Base-by-base conservation (phyloP, 176 grass and related monocot species). In the Oropetium thomaeum region DNA sequence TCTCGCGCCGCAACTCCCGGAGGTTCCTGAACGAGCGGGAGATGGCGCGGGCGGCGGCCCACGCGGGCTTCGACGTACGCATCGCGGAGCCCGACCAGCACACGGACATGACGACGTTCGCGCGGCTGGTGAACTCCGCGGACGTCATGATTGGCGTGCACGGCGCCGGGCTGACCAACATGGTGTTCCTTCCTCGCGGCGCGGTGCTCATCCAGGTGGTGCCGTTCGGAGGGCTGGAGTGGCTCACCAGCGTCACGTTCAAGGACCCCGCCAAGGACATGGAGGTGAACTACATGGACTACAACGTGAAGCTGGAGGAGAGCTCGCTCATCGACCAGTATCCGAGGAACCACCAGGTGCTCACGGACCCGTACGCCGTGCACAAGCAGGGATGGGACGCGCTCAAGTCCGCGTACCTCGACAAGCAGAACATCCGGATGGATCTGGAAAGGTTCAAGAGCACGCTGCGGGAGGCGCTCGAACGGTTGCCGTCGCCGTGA, bases 251-350 rank as follows among this genome's bases (percentile, higher is more conserved):
- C 6, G 88, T 86, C 29, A 97, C 94, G 15, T 97, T 97, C 88
- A 86, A 84, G 65, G 49, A 90, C 14, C 94, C 90, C 0, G 79
- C 90, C 7, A 49, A 59, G 28, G 94, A 93, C 78, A 91, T 97
- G 94, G 85, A 93, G 74, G 87, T 97, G 61, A 83, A 27, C 43
- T 97, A 97, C 88, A 89, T 97, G 86, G 94, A 86, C 48, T 97
- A 97, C 86, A 84, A 82, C 53, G 83, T 97, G 45, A 54, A 83
- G 59, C 83, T 90, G 68, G 78, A 93, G 39, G 94, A 97, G 86
- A 93, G 86, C 79, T 89, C 94, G 12, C 83, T 97, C 28, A 82
- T 79, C 58, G 90, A 97, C 17, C 90, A 89, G 70, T 97, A 97
- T 71, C 94, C 94, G 1, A 84, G 87, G 17, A 83, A 87, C 20